Base-by-base conservation (phyloP, 2,329 filamentous ascomycete species). In the Clonostachys sp. region DNA sequence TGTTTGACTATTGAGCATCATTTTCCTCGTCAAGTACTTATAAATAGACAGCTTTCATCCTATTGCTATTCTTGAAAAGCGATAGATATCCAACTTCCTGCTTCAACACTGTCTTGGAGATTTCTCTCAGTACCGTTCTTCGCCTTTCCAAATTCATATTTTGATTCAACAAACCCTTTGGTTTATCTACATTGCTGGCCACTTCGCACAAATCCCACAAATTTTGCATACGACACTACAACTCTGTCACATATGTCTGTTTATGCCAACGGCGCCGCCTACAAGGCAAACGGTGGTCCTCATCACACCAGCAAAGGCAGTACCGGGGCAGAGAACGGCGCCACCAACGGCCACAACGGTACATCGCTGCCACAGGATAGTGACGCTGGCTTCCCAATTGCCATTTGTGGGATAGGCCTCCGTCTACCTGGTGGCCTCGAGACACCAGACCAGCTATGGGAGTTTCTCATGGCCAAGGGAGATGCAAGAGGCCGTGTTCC, bases 371-470 rank as follows among this genome's bases (percentile, higher is more conserved):
- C 35, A 16, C 12, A 5, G 16, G 35, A 13, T 6, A 16, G 16
- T 13, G 16, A 4, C 12, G 16, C 5, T 13, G 12, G 16, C 5
- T 12, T 38, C 18, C 18, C 18, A 20, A 20, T 20, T 20, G 18
- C 18, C 18, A 20, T 20, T 20, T 20, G 18, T 5, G 18, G 18
- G 18, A 20, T 20, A 20, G 18, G 18, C 18, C 18, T 67, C 51
- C 63, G 69, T 39, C 67, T 71, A n/a, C 63, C 69, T 0, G 68
- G 68, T 9, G 59, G 58, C 8, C 55, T 61, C 1, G 59, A 48
- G 9, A 59, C 54, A 9, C 64, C 67, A 2, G 62, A 63, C 2
- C 59, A 61, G 45, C 56, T 70, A 7, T 70, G 67, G 66, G 57
- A 66, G 30, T 51, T 66, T 34, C 57, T 59, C 6, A 48, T 50